phyloP scores from a whole-genome alignment of 2,329 filamentous ascomycete genomes.

The Pseudocercospora macadamiae region DNA sequence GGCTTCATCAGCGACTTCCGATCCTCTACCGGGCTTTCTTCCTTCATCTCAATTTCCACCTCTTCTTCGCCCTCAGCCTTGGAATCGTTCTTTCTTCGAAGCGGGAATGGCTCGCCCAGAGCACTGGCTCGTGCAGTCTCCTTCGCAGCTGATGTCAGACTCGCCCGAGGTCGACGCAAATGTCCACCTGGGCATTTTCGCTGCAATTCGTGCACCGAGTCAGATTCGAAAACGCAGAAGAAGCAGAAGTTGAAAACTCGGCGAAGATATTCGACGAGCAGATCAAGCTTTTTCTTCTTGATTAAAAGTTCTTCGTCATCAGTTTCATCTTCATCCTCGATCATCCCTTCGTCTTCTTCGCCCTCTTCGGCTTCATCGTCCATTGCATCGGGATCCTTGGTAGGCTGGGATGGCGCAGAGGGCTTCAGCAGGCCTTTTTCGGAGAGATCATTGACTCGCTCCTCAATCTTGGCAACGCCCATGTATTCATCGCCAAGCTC shows the following conservation, averaged over 20 bases:
- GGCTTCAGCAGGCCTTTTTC: conserved; percentile 77
- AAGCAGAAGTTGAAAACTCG: conserved; percentile 99
- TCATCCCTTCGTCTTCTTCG: conserved; percentile 58
- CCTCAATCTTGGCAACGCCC: conserved; percentile 78
- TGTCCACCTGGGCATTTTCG: conserved; percentile 98
- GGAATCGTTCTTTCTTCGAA: conserved; percentile 54
- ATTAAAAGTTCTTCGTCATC: conserved; percentile 87
- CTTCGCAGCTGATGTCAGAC: conserved; percentile 79
- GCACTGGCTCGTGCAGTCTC: conserved; percentile 85
- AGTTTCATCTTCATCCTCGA: conserved; percentile 67
- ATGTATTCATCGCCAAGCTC: conserved; percentile 79
- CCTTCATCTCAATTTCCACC: conserved; percentile 29
- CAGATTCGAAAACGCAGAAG: conserved; percentile 98
- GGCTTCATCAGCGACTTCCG: conserved; percentile 54
- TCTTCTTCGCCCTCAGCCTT: conserved; percentile 64
- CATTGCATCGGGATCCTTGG: conserved; percentile 63
- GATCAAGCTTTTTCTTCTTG: conserved; percentile 96
- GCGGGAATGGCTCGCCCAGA: conserved; percentile 78
- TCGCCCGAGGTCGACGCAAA: conserved; percentile 84
- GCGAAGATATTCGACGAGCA: conserved; percentile 93
- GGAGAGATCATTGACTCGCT: conserved; percentile 80
- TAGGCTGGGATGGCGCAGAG: conserved; percentile 54
- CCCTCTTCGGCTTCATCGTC: conserved; percentile 75
- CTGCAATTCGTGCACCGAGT: conserved; percentile 93
- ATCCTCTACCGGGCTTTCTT: conserved; percentile 61